Percentiles rank a stretch among this genome's conserved stretches.
Conservation (phyloP, 148 eudicot species). For the Talinum fruticosum region DNA sequence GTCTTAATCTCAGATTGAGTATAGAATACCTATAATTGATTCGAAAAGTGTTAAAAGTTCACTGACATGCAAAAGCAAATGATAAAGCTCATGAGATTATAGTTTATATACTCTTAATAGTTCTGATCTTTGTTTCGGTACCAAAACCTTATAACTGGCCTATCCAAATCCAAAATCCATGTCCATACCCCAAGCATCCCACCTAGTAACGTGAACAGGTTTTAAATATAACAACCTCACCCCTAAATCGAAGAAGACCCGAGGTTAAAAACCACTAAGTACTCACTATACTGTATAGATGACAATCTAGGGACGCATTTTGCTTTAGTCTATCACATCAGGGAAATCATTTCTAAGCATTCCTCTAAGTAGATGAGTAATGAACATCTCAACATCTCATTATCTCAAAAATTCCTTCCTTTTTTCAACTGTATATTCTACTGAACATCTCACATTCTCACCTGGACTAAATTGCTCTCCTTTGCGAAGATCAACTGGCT, state of each 20-base stretch:
- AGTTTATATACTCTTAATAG: not conserved
- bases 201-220: too few species aligned
- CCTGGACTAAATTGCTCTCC: slow-evolving; percentile 48
- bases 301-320: too few species aligned
- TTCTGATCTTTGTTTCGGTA: not conserved
- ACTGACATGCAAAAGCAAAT: not conserved
- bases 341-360: too few species aligned
- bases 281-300: too few species aligned
- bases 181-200: too few species aligned
- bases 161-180: too few species aligned
- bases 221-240: too few species aligned
- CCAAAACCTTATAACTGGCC: too few species aligned
- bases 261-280: too few species aligned
- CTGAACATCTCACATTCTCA: slow-evolving; percentile 26
- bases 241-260: too few species aligned
- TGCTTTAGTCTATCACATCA: too few species aligned
- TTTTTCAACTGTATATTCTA: not conserved
- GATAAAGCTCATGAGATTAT: not conserved
- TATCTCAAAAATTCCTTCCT: not conserved
- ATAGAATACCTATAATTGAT: not conserved
- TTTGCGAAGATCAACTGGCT: slow-evolving; percentile 38
- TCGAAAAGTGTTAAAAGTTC: not conserved
- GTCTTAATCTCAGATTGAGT: not conserved
- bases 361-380: too few species aligned
- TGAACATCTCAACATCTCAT: not conserved